Conservation (phyloP, 2,329 filamentous ascomycete species). For the Bipolaris gigantea region DNA sequence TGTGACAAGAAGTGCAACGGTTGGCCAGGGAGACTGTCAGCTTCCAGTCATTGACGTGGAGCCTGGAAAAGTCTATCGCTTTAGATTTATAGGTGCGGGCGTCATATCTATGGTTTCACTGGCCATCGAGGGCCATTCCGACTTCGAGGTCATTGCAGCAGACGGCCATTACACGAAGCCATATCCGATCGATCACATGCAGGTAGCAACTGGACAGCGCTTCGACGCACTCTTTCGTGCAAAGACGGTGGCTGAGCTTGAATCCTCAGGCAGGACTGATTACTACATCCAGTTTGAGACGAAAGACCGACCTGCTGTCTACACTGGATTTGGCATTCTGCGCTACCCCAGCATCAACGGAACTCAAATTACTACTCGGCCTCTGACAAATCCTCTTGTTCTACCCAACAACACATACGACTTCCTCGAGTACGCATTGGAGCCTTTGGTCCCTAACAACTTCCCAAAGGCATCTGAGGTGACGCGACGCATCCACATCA, state of each 20-base stretch:
- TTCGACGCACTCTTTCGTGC: slow-evolving; percentile 60
- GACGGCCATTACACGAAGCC: slow-evolving; percentile 59
- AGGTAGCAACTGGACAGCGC: slow-evolving; percentile 62
- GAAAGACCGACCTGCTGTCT: slow-evolving; percentile 52
- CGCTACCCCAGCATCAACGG: slow-evolving; percentile 14
- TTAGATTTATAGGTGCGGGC: slow-evolving; percentile 62
- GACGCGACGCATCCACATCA: slow-evolving; percentile 39
- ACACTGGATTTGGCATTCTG: slow-evolving; percentile 57
- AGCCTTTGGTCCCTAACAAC: slow-evolving; percentile 37
- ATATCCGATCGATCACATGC: slow-evolving; percentile 53
- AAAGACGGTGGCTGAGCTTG: slow-evolving; percentile 54
- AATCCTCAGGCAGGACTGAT: slow-evolving; percentile 37
- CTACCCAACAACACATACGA: slow-evolving; percentile 40
- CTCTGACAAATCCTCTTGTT: slow-evolving; percentile 29
- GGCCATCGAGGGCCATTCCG: slow-evolving; percentile 60
- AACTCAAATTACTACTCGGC: slow-evolving; percentile 9
- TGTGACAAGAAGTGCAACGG: slow-evolving; percentile 46
- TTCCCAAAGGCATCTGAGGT: slow-evolving; percentile 41
- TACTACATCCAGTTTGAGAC: slow-evolving; percentile 55
- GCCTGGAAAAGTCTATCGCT: slow-evolving; percentile 62
- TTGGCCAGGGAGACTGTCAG: slow-evolving; percentile 45
- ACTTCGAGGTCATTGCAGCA: slow-evolving; percentile 62
- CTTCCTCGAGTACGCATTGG: slow-evolving; percentile 46
- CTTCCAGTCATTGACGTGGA: slow-evolving; percentile 61
- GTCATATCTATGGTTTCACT: slow-evolving; percentile 59